Conservation (phyloP, 73 alveolate species). For the Tetrahymena thermophila region DNA sequence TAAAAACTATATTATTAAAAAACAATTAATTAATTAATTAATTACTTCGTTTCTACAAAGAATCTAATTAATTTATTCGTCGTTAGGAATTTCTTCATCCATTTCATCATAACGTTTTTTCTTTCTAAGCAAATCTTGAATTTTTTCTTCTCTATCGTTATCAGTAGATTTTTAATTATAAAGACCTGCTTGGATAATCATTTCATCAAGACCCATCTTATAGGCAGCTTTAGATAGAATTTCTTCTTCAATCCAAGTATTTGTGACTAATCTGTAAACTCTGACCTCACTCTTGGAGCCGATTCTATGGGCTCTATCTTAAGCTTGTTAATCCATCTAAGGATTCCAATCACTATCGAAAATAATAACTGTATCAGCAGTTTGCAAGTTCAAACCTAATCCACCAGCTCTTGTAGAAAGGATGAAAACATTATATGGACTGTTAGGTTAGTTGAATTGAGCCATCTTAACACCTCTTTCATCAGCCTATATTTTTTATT, state of each 20-base stretch:
- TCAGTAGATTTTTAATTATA: constrained; percentile 91
- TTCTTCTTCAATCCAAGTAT: constrained; percentile 90
- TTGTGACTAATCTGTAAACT: constrained; percentile 90
- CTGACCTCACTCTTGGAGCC: constrained; percentile 96
- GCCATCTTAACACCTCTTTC: constrained; percentile 81
- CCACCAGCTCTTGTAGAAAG: constrained; percentile 96
- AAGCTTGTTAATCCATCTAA: constrained; percentile 96
- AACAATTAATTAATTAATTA: constrained; percentile 26
- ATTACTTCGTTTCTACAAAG: constrained; percentile 80
- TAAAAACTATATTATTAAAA: background rate
- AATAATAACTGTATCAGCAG: constrained; percentile 95
- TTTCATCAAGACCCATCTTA: constrained; percentile 92
- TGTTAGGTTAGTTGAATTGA: constrained; percentile 67
- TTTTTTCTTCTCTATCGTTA: constrained; percentile 85
- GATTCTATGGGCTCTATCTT: constrained; percentile 98
- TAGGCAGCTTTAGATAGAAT: constrained; percentile 93
- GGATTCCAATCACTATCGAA: constrained; percentile 99
- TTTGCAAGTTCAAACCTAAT: constrained; percentile 83
- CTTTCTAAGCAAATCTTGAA: constrained; percentile 80
- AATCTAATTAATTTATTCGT: constrained; percentile 89
- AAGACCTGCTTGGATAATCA: constrained; percentile 94
- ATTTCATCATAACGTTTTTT: constrained; percentile 50
- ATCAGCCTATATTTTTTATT: constrained; percentile 56
- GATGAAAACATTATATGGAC: constrained; percentile 78
- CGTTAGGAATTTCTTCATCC: constrained; percentile 86